phyloP scores from a whole-genome alignment of 2,329 filamentous ascomycete species.

The Penicillium sp. region DNA sequence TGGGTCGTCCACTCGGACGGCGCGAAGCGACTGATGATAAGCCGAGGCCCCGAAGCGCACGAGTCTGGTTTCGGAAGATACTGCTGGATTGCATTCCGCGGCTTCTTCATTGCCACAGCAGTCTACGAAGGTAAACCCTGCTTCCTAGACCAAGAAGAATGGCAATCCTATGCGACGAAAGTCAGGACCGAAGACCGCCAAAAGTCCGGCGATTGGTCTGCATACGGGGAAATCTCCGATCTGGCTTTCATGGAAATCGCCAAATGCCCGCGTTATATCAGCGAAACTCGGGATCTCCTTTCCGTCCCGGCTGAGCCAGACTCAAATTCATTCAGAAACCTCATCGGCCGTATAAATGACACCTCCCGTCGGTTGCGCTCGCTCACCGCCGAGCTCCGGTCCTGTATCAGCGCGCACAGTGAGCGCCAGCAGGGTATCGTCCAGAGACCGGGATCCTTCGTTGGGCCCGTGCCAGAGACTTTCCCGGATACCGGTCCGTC shows the following conservation, averaged over 20 bases:
- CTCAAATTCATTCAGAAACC: background rate
- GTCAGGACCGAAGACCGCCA: slow-evolving; percentile 25
- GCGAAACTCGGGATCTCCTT: slow-evolving; percentile 19
- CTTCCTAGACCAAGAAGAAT: slow-evolving; percentile 35
- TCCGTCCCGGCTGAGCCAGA: background rate
- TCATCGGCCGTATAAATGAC: slow-evolving; percentile 17
- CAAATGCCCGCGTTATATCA: slow-evolving; percentile 30
- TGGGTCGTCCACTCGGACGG: slow-evolving; percentile 40
- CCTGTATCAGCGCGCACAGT: slow-evolving; percentile 21
- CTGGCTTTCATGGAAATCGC: slow-evolving; percentile 27
- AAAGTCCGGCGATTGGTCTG: slow-evolving; percentile 25
- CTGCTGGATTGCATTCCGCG: slow-evolving; percentile 39
- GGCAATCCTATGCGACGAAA: slow-evolving; percentile 28
- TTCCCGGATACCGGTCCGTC: slow-evolving; percentile 26
- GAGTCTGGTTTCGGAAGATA: slow-evolving; percentile 31
- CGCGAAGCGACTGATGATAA: slow-evolving; percentile 35
- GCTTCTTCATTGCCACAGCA: slow-evolving; percentile 37
- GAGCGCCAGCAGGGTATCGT: slow-evolving; percentile 25
- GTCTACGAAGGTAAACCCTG: slow-evolving; percentile 34
- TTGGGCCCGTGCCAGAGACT: slow-evolving; percentile 23
- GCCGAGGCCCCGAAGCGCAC: slow-evolving; percentile 32
- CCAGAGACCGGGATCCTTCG: slow-evolving; percentile 20
- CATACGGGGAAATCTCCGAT: slow-evolving; percentile 23
- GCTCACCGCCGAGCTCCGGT: slow-evolving; percentile 14
- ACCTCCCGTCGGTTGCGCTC: slow-evolving; percentile 13